These are phyloP conservation scores for Kalmanozyma brasiliensis DNA, from an alignment of 1,284 basidiomycete species.

Conservation along the genomic window DNA sequence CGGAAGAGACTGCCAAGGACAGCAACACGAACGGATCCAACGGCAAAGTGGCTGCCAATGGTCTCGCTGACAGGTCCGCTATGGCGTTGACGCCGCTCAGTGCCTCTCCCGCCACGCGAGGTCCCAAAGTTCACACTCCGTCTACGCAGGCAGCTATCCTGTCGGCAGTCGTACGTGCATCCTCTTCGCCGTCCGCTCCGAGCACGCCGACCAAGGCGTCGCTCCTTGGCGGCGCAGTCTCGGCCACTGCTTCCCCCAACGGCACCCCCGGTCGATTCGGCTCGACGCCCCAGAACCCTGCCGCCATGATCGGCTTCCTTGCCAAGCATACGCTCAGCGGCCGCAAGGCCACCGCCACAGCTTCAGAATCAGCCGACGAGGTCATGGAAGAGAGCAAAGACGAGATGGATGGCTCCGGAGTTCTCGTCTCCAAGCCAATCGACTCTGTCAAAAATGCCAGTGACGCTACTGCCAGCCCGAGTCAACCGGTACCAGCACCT, in stretches of 20 bases:
- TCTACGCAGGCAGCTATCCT: constrained; percentile 43
- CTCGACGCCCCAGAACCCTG: constrained; percentile 24
- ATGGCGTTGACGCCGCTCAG: constrained; percentile 32
- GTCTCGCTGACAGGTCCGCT: constrained; percentile 10
- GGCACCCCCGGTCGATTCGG: constrained; percentile 16
- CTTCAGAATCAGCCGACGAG: constrained; percentile 9
- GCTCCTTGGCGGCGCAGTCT: not conserved
- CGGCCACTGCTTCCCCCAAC: constrained; percentile 7
- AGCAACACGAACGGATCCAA: constrained; percentile 2
- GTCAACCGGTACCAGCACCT: constrained; percentile 4
- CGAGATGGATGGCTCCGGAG: constrained; percentile 31
- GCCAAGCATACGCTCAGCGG: constrained; percentile 40
- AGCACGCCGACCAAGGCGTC: constrained; percentile 26
- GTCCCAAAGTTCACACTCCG: constrained; percentile 23
- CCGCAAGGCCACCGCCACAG: not conserved
- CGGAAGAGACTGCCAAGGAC: constrained; percentile 3
- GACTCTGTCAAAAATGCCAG: constrained; percentile 2
- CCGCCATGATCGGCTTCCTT: constrained; percentile 47
- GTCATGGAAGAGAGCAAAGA: constrained; percentile 27
- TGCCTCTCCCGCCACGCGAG: constrained; percentile 37
- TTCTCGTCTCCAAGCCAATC: constrained; percentile 19
- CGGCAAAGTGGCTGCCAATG: constrained; percentile 7
- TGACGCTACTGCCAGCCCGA: constrained; percentile 2
- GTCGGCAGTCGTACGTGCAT: constrained; percentile 46
- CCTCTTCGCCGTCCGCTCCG: constrained; percentile 37